Percentiles rank a stretch among this genome's conserved stretches.
Conservation (phyloP, 352 stramenopile genomes). For the Pythium utonaiense region DNA sequence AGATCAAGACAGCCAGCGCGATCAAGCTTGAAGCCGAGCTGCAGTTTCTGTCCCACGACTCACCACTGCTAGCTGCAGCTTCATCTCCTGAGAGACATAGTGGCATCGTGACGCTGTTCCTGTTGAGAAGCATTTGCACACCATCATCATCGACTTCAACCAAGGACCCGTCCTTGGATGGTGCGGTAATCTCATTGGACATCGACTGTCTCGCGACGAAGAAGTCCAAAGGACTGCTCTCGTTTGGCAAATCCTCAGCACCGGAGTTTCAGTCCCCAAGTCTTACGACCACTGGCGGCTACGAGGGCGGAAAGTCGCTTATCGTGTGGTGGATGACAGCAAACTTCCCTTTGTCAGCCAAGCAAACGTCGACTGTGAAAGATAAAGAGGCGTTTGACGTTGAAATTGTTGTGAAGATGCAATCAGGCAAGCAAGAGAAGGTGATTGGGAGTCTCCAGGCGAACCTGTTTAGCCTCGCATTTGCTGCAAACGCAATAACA, state of each 20-base stretch:
- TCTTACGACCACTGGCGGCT: not conserved
- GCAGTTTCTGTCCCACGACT: slow-evolving; percentile 24
- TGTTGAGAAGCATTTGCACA: slow-evolving; percentile 18
- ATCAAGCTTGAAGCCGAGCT: slow-evolving; percentile 18
- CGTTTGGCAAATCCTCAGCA: slow-evolving; percentile 17
- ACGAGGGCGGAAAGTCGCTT: not conserved
- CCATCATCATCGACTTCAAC: not conserved
- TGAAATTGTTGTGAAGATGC: slow-evolving; percentile 23
- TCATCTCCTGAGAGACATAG: slow-evolving; percentile 14
- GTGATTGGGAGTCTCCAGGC: slow-evolving; percentile 30
- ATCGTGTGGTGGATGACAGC: slow-evolving; percentile 26
- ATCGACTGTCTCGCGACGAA: slow-evolving; percentile 25
- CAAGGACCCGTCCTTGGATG: slow-evolving; percentile 1
- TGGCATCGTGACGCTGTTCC: slow-evolving; percentile 26
- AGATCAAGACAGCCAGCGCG: not conserved
- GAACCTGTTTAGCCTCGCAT: slow-evolving; percentile 18
- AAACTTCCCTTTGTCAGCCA: slow-evolving; percentile 22
- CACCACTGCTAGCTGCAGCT: slow-evolving; percentile 8
- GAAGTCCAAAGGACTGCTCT: slow-evolving; percentile 25
- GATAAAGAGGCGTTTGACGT: slow-evolving; percentile 36
- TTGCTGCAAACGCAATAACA: slow-evolving; percentile 2
- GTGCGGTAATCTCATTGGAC: slow-evolving; percentile 4
- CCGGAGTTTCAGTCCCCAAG: slow-evolving; percentile 13
- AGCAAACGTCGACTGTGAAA: slow-evolving; percentile 17
- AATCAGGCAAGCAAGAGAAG: slow-evolving; percentile 16